phyloP scores from a whole-genome alignment of 1,139 yeast species.

The Taphrina confusa region DNA sequence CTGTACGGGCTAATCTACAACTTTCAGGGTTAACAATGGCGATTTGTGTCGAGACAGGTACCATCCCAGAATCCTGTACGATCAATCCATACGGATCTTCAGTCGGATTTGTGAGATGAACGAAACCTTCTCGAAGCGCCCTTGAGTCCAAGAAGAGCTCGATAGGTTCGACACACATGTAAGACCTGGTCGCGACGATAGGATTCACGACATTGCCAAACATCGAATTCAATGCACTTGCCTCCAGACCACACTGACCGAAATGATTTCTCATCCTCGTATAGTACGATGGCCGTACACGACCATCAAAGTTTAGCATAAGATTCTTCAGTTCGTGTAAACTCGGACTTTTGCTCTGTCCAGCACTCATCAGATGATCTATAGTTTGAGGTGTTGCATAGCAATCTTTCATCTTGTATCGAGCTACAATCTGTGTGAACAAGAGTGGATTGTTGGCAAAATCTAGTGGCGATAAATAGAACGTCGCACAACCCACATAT shows the following conservation, averaged over 20 bases:
- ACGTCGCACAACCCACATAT: slow-evolving; percentile 71
- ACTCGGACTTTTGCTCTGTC: slow-evolving; percentile 60
- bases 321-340: slow-evolving; percentile 71
- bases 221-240: slow-evolving; percentile 72
- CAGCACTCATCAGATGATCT: slow-evolving; percentile 64
- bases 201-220: slow-evolving; percentile 83
- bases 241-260: slow-evolving; percentile 64
- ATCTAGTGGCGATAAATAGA: slow-evolving; percentile 74
- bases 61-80: slow-evolving; percentile 93
- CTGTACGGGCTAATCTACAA: slow-evolving; percentile 69
- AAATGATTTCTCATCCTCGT: slow-evolving; percentile 64
- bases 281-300: slow-evolving; percentile 67
- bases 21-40: slow-evolving; percentile 97
- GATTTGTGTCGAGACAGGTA: slow-evolving; percentile 88
- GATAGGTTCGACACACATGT: slow-evolving; percentile 84
- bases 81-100: slow-evolving; percentile 58
- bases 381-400: slow-evolving; percentile 85
- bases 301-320: slow-evolving; percentile 75
- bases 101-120: slow-evolving; percentile 72
- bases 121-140: slow-evolving; percentile 83
- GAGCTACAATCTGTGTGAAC: slow-evolving; percentile 69
- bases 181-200: slow-evolving; percentile 78
- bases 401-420: slow-evolving; percentile 81
- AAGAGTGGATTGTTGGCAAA: slow-evolving; percentile 74
- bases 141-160: slow-evolving; percentile 84